phyloP scores from a whole-genome alignment of 2,329 filamentous ascomycete species.

The Colletotrichum tabaci region DNA sequence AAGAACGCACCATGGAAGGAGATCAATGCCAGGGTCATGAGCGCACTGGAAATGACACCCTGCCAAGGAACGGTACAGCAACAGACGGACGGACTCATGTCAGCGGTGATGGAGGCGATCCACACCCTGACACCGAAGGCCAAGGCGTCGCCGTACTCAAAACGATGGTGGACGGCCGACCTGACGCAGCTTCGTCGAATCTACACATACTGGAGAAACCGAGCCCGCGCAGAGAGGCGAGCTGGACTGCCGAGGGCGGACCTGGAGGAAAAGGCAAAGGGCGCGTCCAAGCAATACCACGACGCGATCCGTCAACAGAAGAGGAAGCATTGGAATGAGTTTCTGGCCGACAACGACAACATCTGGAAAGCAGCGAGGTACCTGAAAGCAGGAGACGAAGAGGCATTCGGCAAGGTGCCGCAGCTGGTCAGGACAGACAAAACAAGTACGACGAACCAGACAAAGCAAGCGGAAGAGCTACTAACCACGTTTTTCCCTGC shows the following conservation, averaged over 20 bases:
- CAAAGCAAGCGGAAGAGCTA: conserved; percentile 44
- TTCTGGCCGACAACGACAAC: conserved; percentile 48
- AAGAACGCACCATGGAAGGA: conserved; percentile 49
- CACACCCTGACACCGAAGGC: conserved; percentile 45
- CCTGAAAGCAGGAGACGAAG: conserved; percentile 44
- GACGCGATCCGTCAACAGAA: conserved; percentile 47
- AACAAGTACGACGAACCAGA: conserved; percentile 31
- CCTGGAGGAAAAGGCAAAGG: conserved; percentile 44
- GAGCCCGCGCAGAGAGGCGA: conserved; percentile 43
- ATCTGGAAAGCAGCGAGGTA: conserved; percentile 50
- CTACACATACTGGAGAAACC: conserved; percentile 49
- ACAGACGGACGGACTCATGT: conserved; percentile 13
- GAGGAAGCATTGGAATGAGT: conserved; percentile 48
- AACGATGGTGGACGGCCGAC: conserved; percentile 50
- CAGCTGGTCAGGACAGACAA: conserved; percentile 43
- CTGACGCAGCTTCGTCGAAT: conserved; percentile 48
- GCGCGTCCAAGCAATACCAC: conserved; percentile 47
- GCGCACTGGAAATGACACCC: conserved; percentile 45
- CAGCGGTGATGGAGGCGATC: conserved; percentile 16
- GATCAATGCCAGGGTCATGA: conserved; percentile 41
- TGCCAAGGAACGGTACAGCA: conserved; percentile 26
- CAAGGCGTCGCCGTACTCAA: conserved; percentile 48
- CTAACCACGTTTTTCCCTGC: conserved; percentile 45
- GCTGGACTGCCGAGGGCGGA: conserved; percentile 36
- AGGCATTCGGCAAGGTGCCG: conserved; percentile 46